Conservation (phyloP, 805 yeast genomes). For the Teunomyces panamensis region DNA sequence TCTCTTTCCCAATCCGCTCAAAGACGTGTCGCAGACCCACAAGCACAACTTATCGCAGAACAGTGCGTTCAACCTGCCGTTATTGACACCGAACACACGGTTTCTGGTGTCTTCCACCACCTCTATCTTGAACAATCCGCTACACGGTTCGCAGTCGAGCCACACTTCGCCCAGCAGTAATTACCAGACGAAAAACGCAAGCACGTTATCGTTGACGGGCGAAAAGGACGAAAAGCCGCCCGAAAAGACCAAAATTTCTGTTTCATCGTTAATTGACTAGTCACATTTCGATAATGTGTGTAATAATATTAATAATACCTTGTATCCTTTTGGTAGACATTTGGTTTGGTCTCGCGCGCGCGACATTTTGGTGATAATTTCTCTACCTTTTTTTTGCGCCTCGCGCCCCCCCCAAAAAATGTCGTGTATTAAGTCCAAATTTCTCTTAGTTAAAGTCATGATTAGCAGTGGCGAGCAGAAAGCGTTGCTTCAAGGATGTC, state of each 20-base stretch:
- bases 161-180: constrained; percentile 11
- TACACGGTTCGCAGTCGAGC: constrained; percentile 3
- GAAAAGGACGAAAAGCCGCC: constrained; percentile 2
- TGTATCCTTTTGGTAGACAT: neutral
- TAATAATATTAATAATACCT: constrained; percentile 1
- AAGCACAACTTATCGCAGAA: constrained; percentile 29
- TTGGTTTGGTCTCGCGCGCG: neutral
- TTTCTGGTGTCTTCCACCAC: constrained; percentile 20
- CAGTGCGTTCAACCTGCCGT: constrained; percentile 30
- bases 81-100: constrained; percentile 21
- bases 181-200: constrained; percentile 4
- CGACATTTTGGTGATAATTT: neutral
- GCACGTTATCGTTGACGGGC: neutral
- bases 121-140: constrained; percentile 3
- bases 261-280: constrained; percentile 31
- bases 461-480: constrained; percentile 1
- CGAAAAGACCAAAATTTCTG: constrained; percentile 28
- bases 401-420: too few relatives aligned
- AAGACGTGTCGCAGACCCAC: constrained; percentile 13
- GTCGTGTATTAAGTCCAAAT: too few relatives aligned
- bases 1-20: constrained; percentile 38
- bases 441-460: neutral
- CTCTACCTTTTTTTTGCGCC: too few relatives aligned
- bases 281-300: constrained; percentile 4
- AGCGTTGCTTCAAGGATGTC: constrained; percentile 22